Conservation (phyloP, 768 basidiomycete genomes). For the Russula olivacea region DNA sequence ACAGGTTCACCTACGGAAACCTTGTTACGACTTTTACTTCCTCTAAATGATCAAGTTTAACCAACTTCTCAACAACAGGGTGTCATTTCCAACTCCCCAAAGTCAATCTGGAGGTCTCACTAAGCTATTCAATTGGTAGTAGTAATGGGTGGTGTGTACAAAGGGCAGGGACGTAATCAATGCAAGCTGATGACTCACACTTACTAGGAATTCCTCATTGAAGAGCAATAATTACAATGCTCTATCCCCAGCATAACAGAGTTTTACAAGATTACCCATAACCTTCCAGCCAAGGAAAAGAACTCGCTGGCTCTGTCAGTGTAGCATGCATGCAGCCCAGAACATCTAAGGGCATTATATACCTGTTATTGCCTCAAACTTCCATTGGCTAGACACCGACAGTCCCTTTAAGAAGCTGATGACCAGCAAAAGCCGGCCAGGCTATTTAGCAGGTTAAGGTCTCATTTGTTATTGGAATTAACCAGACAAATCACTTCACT, state of each 20-base stretch:
- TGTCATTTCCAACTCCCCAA: slow-evolving; percentile 30
- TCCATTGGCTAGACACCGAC: slow-evolving; percentile 69
- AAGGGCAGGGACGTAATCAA: slow-evolving; percentile 90
- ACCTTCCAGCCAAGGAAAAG: slow-evolving; percentile 70
- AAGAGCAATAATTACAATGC: slow-evolving; percentile 91
- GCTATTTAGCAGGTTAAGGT: slow-evolving; percentile 92
- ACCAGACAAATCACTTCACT: slow-evolving; percentile 82
- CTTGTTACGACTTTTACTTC: slow-evolving; percentile 69
- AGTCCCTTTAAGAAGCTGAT: slow-evolving; percentile 57
- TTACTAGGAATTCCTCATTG: slow-evolving; percentile 89
- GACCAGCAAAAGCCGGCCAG: slow-evolving; percentile 64
- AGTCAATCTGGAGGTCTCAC: slow-evolving; percentile 80
- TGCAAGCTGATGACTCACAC: slow-evolving; percentile 82
- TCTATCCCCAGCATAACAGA: slow-evolving; percentile 81
- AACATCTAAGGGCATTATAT: slow-evolving; percentile 40
- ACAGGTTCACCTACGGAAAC: slow-evolving; percentile 80
- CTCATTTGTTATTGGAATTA: slow-evolving; percentile 94
- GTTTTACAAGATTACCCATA: slow-evolving; percentile 74
- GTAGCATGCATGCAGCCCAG: slow-evolving; percentile 84
- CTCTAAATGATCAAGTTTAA: slow-evolving; percentile 27
- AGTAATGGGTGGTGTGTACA: slow-evolving; percentile 87
- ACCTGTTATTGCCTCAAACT: slow-evolving; percentile 65
- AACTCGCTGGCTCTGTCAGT: slow-evolving; percentile 87
- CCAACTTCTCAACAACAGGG: slow-evolving; percentile 40
- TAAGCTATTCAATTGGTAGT: slow-evolving; percentile 90